Conservation (phyloP, 2,329 filamentous ascomycete species). For the Penicillium sp. region DNA sequence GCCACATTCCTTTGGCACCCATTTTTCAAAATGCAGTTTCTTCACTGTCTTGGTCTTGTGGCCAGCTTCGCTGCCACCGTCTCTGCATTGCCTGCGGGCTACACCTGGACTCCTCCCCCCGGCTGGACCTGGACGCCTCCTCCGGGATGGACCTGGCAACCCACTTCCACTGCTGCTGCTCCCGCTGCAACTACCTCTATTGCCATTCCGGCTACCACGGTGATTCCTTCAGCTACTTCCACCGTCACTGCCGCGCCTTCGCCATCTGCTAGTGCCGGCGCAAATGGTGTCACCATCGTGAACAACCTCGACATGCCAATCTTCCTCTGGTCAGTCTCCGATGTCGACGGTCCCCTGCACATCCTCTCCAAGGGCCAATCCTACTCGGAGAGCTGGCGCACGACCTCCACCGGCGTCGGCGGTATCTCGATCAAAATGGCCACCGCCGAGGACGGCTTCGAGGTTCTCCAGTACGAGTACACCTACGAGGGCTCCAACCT, state of each 20-base stretch:
- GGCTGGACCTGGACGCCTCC: too few species aligned
- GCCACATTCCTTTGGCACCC: too few species aligned
- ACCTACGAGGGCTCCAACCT: constrained; percentile 21
- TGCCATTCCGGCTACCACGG: too few species aligned
- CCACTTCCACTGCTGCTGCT: too few species aligned
- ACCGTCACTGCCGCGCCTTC: too few species aligned
- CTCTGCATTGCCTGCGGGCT: constrained; percentile 23
- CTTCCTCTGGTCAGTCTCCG: constrained; percentile 28
- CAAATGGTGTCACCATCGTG: constrained; percentile 13
- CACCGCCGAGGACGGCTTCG: constrained; percentile 13
- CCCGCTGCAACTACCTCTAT: too few species aligned
- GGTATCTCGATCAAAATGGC: constrained; percentile 33
- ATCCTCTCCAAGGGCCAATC: too few species aligned
- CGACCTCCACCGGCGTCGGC: constrained; percentile 27
- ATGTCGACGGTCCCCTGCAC: constrained; percentile 13
- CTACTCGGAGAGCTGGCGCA: constrained; percentile 27
- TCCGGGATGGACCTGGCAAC: too few species aligned
- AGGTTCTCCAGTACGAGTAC: constrained; percentile 33
- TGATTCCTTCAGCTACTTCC: too few species aligned
- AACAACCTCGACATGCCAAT: constrained; percentile 14
- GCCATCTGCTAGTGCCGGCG: too few species aligned
- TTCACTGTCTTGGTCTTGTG: background rate
- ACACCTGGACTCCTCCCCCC: too few species aligned
- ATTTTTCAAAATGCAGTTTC: too few species aligned
- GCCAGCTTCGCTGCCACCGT: constrained; percentile 8